Percentiles rank a stretch among this genome's conserved stretches.
Conservation (phyloP, 1,284 basidiomycete species). For the Microbotryum intermedium region DNA sequence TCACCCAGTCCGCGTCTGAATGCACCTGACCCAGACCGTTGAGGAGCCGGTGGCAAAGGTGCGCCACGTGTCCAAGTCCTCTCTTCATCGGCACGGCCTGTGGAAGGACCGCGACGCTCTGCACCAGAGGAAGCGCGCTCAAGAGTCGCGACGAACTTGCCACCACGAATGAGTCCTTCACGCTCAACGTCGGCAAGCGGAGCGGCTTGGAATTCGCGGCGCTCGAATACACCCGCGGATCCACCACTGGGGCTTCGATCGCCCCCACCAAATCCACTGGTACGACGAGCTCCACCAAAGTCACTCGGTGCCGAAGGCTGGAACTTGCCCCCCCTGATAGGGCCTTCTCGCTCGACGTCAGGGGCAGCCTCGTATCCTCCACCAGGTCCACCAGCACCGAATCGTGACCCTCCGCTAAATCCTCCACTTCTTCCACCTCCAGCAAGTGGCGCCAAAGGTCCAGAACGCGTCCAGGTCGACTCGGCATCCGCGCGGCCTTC, state of each 20-base stretch:
- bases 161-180: conserved; percentile 42
- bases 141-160: conserved; percentile 36
- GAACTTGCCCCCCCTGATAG: conserved; percentile 44
- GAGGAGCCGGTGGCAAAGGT: conserved; percentile 1
- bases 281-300: too few relatives aligned
- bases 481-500: conserved; percentile 31
- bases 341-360: conserved; percentile 43
- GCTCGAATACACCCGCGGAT: conserved; percentile 15
- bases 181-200: conserved; percentile 37
- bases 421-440: conserved; percentile 38
- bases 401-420: conserved; percentile 11
- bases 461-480: conserved; percentile 28
- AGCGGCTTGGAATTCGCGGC: conserved; percentile 15
- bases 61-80: conserved; percentile 18
- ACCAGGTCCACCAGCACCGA: not conserved
- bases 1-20: conserved; percentile 8
- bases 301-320: conserved; percentile 33
- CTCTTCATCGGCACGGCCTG: conserved; percentile 16
- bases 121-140: not conserved
- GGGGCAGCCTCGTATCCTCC: conserved; percentile 39
- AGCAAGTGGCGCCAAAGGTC: conserved; percentile 27
- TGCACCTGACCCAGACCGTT: not conserved
- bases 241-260: conserved; percentile 29
- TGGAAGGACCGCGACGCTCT: not conserved
- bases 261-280: conserved; percentile 7